Evolutionary conservation across 2,329 filamentous ascomycete species (phyloP), one percentile per base, ranked within the genome.

Genomic region (Leptographium galeiforme): DNA sequence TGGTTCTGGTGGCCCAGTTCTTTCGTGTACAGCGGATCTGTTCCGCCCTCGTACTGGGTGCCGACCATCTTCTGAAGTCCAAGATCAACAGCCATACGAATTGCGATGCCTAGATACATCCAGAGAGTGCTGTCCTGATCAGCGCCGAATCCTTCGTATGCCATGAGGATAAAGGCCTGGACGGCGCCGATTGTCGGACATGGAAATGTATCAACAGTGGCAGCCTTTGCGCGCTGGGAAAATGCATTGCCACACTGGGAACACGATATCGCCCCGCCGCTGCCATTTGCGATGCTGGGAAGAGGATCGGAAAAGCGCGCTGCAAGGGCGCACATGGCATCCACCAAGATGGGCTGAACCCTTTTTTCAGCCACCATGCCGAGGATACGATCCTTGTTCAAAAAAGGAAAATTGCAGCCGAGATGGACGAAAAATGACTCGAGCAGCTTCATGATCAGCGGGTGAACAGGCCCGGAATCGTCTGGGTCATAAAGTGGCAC

Each of bases 21-120:
- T 18, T 74, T 69, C 19, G 68, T 68, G 58, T 74, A 73, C 68
- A 71, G 71, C 2, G 72, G 70, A 57, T 69, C 46, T 1, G 8
- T 75, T 54, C 73, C 72, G n/a, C 73, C 74, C 59, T 78, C 77
- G 56, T 77, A 78, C 55, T 74, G 75, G 48, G 94, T 75, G 0
- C 88, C 89, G 58, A 90, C 84, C 16, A 86, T 74, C 58, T 89
- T 94, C 60, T 91, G 87, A 58, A 95, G 73, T 0, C 89, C 89
- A 11, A 95, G 70, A 62, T 90, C 86, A 55, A 88, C 80, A 0
- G 84, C 84, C 82, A 89, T 86, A 6, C 89, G 82, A 56, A 95
- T 95, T 0, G 89, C 84, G 51, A 91, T 83, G 0, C 89, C 89
- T 1, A 95, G 73, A 63, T 94, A 95, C 88, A 95, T 94, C 89